Conservation (phyloP, 805 yeast genomes). For the Metschnikowia borealis region DNA sequence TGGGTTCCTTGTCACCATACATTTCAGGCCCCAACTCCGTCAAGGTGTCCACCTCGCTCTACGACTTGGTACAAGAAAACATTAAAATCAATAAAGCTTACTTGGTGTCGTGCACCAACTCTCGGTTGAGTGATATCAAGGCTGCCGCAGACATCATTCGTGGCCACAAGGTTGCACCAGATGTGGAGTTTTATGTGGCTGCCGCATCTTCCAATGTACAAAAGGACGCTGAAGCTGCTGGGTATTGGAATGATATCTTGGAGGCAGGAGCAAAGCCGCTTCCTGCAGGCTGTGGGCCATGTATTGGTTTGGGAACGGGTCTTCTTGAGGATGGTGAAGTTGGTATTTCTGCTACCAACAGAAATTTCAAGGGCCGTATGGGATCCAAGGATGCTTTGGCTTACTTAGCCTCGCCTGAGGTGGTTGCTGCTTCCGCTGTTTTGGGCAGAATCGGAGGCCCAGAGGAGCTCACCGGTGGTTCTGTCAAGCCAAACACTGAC, state of each 20-base stretch:
- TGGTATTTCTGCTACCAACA: constrained; percentile 96
- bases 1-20: constrained; percentile 77
- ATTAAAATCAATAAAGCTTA: constrained; percentile 89
- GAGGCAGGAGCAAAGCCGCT: constrained; percentile 93
- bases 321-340: constrained; percentile 92
- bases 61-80: constrained; percentile 67
- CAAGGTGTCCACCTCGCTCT: constrained; percentile 76
- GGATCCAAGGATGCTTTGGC: constrained; percentile 96
- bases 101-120: constrained; percentile 96
- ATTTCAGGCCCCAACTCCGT: constrained; percentile 98
- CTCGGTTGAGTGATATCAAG: constrained; percentile 85
- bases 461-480: constrained; percentile 67
- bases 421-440: constrained; percentile 98
- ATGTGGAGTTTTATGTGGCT: constrained; percentile 94
- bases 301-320: constrained; percentile 97
- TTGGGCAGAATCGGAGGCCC: constrained; percentile 92
- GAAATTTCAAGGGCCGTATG: constrained; percentile 99
- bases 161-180: constrained; percentile 78
- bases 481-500: constrained; percentile 41
- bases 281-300: constrained; percentile 99
- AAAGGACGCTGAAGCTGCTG: constrained; percentile 81
- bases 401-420: constrained; percentile 93
- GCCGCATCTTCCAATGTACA: constrained; percentile 96
- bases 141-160: constrained; percentile 89
- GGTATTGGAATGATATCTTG: constrained; percentile 87